phyloP scores from a whole-genome alignment of 2,329 filamentous ascomycete genomes.

The Setomelanomma holmii region DNA sequence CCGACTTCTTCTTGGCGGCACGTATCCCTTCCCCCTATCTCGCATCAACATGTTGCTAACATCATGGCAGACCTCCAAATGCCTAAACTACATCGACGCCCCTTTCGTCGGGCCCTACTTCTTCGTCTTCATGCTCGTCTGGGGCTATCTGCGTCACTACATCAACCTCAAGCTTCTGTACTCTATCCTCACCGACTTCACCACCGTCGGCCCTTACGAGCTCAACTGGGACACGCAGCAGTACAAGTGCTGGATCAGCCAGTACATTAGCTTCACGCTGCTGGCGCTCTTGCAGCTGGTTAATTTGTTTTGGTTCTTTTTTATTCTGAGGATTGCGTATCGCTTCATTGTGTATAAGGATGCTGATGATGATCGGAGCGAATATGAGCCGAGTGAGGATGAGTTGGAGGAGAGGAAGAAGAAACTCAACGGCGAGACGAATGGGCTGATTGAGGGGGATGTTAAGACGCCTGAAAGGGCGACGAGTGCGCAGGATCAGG shows the following conservation, averaged over 20 bases:
- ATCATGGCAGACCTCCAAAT: constrained; percentile 76
- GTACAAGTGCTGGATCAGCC: constrained; percentile 76
- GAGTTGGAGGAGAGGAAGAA: constrained; percentile 44
- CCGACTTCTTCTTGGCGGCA: constrained; percentile 94
- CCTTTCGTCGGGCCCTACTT: constrained; percentile 84
- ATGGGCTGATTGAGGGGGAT: constrained; percentile 23
- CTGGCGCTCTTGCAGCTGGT: constrained; percentile 74
- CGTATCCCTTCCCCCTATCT: constrained; percentile 41
- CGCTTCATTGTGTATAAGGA: constrained; percentile 69
- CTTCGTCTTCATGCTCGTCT: constrained; percentile 78
- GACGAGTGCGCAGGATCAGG: constrained; percentile 12
- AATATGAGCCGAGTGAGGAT: constrained; percentile 63
- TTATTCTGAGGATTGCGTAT: constrained; percentile 77
- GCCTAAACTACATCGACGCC: constrained; percentile 87
- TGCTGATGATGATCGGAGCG: constrained; percentile 74
- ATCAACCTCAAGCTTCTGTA: constrained; percentile 79
- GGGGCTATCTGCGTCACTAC: constrained; percentile 91
- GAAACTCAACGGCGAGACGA: constrained; percentile 17
- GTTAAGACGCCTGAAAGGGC: constrained; percentile 28
- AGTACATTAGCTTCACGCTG: constrained; percentile 71
- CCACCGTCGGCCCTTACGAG: constrained; percentile 75
- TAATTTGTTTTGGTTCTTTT: constrained; percentile 83
- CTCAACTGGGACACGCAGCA: constrained; percentile 78
- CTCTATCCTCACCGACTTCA: constrained; percentile 77
- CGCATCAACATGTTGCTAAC: constrained; percentile 2